Base-by-base conservation (phyloP, 129 eudicot species). In the Sambucus nigra region DNA sequence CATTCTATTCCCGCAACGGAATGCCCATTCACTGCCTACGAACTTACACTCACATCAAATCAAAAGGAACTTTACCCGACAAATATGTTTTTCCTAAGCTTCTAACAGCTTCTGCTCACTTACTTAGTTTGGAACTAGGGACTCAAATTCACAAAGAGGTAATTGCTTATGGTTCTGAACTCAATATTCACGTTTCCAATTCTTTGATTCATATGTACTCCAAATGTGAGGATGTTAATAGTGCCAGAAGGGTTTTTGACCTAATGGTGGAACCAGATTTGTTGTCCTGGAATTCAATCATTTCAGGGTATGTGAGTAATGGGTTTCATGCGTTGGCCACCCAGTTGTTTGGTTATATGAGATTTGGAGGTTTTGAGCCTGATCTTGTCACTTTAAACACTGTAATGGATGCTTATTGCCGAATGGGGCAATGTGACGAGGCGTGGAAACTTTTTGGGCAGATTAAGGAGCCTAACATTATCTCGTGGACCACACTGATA, bases 221-320 rank as follows among this genome's bases (percentile, higher is more conserved):
- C 9, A 75, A 83, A 61, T 79, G 94, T 40, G 84, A 84, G 25
- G 94, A 84, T 55, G 33, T 68, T 48, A 74, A 67, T 57, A 61
- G 79, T 60, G 78, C 87, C 13, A 7, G 53, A 45, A 38, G 32
- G 51, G 83, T 76, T 42, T 84, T 84, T 41, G 51, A 65, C 18
- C 60, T 64, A 53, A 76, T 80, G 82, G 46, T 50, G 60, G 79
- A 71, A 25, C 76, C 57, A 73, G 64, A 69, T 62, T 74, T 84
- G 42, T 84, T 84, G 39, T 60, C 88, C 5, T 84, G 86, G 83
- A 84, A 87, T 29, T 67, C 88, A 2, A 60, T 84, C 79, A 64
- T 79, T 17, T 69, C 74, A 41, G 83, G 81, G 64, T 80, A 66
- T 23, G 66, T 77, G 32, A 65, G 94, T 59, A 69, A 54, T 5